Evolutionary conservation across 2,329 filamentous ascomycete species (phyloP), one percentile per base, ranked within the genome.

Genomic region (Thielaviopsis cerberus): DNA sequence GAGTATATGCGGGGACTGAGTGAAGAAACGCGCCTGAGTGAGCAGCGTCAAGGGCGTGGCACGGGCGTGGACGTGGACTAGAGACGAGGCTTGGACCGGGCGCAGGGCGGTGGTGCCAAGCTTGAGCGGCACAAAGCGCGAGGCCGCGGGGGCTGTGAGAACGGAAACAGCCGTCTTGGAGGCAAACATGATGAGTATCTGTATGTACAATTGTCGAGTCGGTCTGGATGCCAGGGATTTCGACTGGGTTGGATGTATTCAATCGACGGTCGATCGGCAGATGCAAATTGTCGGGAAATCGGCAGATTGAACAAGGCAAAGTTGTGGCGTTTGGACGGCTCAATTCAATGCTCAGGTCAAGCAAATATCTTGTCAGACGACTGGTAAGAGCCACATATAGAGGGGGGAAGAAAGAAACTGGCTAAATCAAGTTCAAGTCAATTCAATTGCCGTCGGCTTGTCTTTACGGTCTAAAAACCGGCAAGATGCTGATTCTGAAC

Each of bases 81-180:
- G n/a, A 26, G 64, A 65, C 53, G 63, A 6, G 67, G 66, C n/a
- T 64, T 64, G 25, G 59, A 2, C 62, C 57, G 23, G 57, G 15
- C 26, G 55, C 6, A 27, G 23, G 20, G 30, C 50, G 6, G 57
- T 53, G 57, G 61, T 54, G 57, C 58, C 48, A 60, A 53, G 54
- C 53, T 54, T 41, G 59, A 48, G 34, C 54, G 53, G 26, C 57
- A 60, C 24, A 62, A 3, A 50, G 30, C 53, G 51, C 34, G 48
- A 59, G 63, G 53, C 62, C 50, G 61, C 62, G 61, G 57, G 61
- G 62, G 55, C 57, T 45, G 37, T 22, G 13, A 54, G 52, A 6
- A 53, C 25, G 15, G 53, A 51, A 13, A 26, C 22, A 22, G 26
- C 26, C 24, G 57, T 58, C 41, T 58, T 58, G 22, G 52, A 54